A percentile compares a stretch with the other conserved stretches of the same genome.
phyloP scores from a whole-genome alignment of 2,329 filamentous ascomycete species.

The Beauveria australis region DNA sequence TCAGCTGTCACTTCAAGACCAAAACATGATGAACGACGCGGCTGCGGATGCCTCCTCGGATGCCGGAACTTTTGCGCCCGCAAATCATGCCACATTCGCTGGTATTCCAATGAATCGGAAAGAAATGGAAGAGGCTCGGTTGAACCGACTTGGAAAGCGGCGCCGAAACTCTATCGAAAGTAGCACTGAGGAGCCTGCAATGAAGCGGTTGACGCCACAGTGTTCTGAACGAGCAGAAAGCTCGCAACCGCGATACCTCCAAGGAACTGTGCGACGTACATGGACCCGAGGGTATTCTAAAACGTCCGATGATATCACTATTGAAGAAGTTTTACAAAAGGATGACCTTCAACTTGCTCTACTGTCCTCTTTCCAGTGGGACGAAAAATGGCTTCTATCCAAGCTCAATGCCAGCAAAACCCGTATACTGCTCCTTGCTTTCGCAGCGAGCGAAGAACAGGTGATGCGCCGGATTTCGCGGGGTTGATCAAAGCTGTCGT shows the following conservation, averaged over 20 bases:
- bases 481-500: not conserved
- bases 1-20: conserved; percentile 43
- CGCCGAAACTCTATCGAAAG: conserved; percentile 16
- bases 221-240: too few species aligned
- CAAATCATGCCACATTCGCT: conserved; percentile 20
- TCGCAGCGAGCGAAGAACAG: conserved; percentile 43
- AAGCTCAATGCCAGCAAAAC: conserved; percentile 58
- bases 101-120: conserved; percentile 60
- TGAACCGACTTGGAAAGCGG: conserved; percentile 59
- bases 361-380: conserved; percentile 81
- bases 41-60: not conserved
- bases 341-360: conserved; percentile 66
- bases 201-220: not conserved
- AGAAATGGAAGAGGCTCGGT: conserved; percentile 77
- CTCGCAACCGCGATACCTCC: conserved; percentile 31
- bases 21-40: conserved; percentile 8
- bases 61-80: not conserved
- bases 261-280: conserved; percentile 72
- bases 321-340: conserved; percentile 78
- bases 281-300: conserved; percentile 59
- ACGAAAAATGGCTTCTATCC: conserved; percentile 67
- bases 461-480: conserved; percentile 27
- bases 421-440: conserved; percentile 53
- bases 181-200: not conserved
- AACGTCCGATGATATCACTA: conserved; percentile 64